These are phyloP conservation scores for Paramecium tetraurelia DNA, from an alignment of 73 alveolate species.

Conservation along the genomic window DNA sequence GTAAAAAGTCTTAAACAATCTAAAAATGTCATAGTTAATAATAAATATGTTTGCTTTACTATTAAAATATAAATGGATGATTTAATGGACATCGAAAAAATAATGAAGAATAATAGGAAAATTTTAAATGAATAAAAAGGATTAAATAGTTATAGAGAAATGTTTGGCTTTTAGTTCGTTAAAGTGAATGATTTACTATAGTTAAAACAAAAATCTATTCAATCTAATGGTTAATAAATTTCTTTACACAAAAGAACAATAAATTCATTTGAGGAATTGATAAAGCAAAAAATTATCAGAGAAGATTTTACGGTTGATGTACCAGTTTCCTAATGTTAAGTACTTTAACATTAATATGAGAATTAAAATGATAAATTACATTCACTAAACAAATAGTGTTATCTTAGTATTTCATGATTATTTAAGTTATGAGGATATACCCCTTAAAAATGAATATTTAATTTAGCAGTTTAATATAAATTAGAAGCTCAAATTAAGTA, in stretches of 20 bases:
- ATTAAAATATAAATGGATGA: background rate
- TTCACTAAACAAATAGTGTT: background rate
- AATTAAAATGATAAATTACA: background rate
- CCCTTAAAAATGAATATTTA: too few relatives aligned
- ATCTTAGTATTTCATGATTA: background rate
- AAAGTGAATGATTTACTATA: background rate
- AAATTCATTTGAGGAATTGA: background rate
- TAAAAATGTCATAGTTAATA: background rate
- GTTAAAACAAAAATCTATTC: background rate
- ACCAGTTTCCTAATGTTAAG: background rate
- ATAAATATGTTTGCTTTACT: background rate
- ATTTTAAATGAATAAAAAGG: background rate
- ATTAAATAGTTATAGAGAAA: background rate
- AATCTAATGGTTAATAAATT: background rate
- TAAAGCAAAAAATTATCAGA: background rate
- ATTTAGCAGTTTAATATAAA: background rate
- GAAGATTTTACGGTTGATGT: background rate
- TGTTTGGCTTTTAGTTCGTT: background rate
- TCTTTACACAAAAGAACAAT: background rate
- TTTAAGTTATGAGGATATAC: too few relatives aligned
- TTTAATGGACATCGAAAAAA: background rate
- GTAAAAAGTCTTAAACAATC: background rate
- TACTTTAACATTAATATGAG: background rate
- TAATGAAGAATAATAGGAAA: background rate
- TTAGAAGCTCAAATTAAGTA: background rate